phyloP scores from a whole-genome alignment of 495 filamentous ascomycete species.

The Tuber aestivum region DNA sequence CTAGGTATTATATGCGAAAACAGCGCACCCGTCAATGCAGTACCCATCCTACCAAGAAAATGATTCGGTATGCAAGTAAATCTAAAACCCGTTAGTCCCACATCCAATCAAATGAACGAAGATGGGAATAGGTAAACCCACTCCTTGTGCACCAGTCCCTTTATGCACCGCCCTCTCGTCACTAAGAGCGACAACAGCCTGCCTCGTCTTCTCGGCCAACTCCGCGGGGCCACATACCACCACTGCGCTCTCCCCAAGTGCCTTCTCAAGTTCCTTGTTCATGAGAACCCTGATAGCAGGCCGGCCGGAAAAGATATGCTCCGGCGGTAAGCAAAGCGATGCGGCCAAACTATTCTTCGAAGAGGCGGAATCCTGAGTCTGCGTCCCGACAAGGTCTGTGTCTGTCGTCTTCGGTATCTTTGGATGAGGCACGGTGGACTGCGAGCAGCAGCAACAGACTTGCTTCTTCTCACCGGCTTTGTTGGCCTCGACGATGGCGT shows the following conservation, averaged over 20 bases:
- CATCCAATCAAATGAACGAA: not conserved
- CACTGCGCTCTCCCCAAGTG: slow-evolving; percentile 74
- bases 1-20: not conserved
- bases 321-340: slow-evolving; percentile 6
- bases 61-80: slow-evolving; percentile 37
- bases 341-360: slow-evolving; percentile 6
- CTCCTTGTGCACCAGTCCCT: slow-evolving; percentile 78
- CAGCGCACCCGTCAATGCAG: not conserved
- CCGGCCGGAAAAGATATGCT: slow-evolving; percentile 41
- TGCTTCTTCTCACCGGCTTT: slow-evolving; percentile 6
- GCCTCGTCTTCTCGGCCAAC: slow-evolving; percentile 59
- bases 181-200: slow-evolving; percentile 62
- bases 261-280: slow-evolving; percentile 59
- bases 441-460: slow-evolving; percentile 29
- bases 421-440: not conserved
- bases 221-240: slow-evolving; percentile 72
- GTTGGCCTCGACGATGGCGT: slow-evolving; percentile 41
- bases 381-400: not conserved
- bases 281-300: slow-evolving; percentile 48
- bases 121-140: slow-evolving; percentile 48
- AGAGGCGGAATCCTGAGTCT: slow-evolving; percentile 10
- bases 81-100: not conserved
- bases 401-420: not conserved
- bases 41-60: slow-evolving; percentile 32
- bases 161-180: slow-evolving; percentile 88